These are phyloP conservation scores for Basipetospora chlamydospora DNA, from an alignment of 2,329 filamentous ascomycete genomes.

Conservation along the genomic window DNA sequence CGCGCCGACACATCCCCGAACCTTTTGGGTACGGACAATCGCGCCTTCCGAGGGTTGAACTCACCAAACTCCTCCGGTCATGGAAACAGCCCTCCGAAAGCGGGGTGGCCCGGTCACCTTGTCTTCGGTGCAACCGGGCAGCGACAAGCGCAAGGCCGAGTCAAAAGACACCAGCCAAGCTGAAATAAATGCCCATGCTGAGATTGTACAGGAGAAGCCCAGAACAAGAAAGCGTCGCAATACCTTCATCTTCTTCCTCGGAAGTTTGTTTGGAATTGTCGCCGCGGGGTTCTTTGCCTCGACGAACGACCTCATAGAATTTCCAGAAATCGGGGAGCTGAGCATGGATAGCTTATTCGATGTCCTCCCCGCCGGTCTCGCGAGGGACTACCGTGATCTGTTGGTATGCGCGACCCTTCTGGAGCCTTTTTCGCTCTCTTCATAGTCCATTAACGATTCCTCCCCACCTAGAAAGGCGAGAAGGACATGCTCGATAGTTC, in stretches of 20 bases:
- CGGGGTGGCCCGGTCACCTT: conserved; percentile 2
- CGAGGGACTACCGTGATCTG: conserved; percentile 75
- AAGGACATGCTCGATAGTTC: conserved; percentile 71
- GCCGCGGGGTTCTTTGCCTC: conserved; percentile 80
- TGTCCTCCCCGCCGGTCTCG: conserved; percentile 70
- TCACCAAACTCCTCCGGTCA: not conserved
- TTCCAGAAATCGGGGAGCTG: conserved; percentile 54
- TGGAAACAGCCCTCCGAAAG: conserved; percentile 6
- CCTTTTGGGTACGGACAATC: not conserved
- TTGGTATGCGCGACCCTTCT: conserved; percentile 39
- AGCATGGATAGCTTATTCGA: conserved; percentile 80
- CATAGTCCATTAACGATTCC: not conserved
- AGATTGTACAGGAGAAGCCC: conserved; percentile 27
- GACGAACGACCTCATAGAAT: conserved; percentile 75
- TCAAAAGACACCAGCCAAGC: conserved; percentile 9
- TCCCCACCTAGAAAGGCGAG: conserved; percentile 53
- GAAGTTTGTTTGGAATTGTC: conserved; percentile 81
- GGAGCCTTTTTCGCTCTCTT: too few species aligned
- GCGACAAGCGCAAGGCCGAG: not conserved
- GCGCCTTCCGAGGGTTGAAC: not conserved
- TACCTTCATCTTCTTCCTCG: conserved; percentile 73
- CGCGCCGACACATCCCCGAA: not conserved
- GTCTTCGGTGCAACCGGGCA: not conserved
- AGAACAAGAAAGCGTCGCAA: conserved; percentile 57
- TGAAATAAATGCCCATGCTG: conserved; percentile 17